These are phyloP conservation scores for Teratosphaeria pseudoeucalypti DNA, from an alignment of 2,329 filamentous ascomycete species.

Conservation along the genomic window DNA sequence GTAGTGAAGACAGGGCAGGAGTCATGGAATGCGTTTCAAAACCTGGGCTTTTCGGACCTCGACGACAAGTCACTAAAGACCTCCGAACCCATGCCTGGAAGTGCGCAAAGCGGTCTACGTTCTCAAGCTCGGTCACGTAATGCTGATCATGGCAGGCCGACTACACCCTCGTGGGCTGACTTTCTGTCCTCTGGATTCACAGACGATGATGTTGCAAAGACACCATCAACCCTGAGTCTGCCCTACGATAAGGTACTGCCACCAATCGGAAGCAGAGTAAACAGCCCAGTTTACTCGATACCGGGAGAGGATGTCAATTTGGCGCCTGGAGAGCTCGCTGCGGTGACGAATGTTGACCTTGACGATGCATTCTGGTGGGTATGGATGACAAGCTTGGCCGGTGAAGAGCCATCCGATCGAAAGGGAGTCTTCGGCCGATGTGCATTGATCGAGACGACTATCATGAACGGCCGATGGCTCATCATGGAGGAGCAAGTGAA, in stretches of 20 bases:
- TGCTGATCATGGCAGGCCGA: slow-evolving; percentile 64
- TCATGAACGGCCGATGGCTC: slow-evolving; percentile 74
- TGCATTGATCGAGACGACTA: slow-evolving; percentile 79
- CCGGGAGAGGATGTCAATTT: slow-evolving; percentile 52
- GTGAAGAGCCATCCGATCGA: slow-evolving; percentile 72
- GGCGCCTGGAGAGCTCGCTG: slow-evolving; percentile 88
- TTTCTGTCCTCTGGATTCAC: slow-evolving; percentile 90
- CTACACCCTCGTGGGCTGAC: slow-evolving; percentile 95
- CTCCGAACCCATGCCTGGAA: slow-evolving; percentile 13
- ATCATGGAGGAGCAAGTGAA: slow-evolving; percentile 95
- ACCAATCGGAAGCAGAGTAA: slow-evolving; percentile 67
- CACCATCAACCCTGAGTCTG: slow-evolving; percentile 53
- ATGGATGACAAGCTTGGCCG: slow-evolving; percentile 93
- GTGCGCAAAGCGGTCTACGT: slow-evolving; percentile 38
- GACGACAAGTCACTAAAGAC: slow-evolving; percentile 30
- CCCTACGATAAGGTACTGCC: slow-evolving; percentile 87
- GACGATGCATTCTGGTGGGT: slow-evolving; percentile 99
- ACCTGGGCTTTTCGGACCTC: slow-evolving; percentile 76
- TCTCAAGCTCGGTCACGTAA: slow-evolving; percentile 56
- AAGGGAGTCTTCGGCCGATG: slow-evolving; percentile 93
- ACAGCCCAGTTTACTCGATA: slow-evolving; percentile 40
- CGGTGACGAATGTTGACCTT: slow-evolving; percentile 73
- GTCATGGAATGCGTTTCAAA: slow-evolving; percentile 94
- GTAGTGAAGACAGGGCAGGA: slow-evolving; percentile 52
- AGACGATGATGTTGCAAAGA: slow-evolving; percentile 53